A percentile compares a stretch with the other conserved stretches of the same genome.
phyloP scores from a whole-genome alignment of 2,329 filamentous ascomycete species.

The Whalleya microplaca region DNA sequence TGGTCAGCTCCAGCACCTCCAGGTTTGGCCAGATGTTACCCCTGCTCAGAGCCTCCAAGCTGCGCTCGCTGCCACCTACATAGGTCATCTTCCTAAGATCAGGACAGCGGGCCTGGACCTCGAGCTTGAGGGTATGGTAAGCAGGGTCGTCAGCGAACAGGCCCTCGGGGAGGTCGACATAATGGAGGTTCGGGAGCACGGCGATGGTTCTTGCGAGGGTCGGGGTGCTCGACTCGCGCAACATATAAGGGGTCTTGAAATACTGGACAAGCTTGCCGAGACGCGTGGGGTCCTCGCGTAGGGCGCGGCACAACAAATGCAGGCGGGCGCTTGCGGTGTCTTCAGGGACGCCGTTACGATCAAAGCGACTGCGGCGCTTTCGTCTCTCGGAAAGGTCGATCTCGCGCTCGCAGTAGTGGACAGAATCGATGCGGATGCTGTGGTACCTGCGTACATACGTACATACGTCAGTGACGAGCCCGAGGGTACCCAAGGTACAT shows the following conservation, averaged over 20 bases:
- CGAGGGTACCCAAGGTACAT: too few relatives aligned
- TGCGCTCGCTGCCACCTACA: conserved; percentile 74
- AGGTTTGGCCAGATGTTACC: conserved; percentile 70
- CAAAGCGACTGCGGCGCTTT: conserved; percentile 72
- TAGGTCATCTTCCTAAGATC: conserved; percentile 91
- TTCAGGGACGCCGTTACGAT: conserved; percentile 77
- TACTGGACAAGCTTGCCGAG: conserved; percentile 74
- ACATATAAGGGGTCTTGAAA: conserved; percentile 93
- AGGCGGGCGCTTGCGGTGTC: conserved; percentile 79
- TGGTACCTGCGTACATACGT: conserved; percentile 76
- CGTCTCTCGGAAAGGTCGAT: conserved; percentile 78
- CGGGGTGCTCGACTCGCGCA: conserved; percentile 81
- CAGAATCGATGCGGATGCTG: conserved; percentile 88
- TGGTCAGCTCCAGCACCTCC: conserved; percentile 72
- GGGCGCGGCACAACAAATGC: conserved; percentile 77
- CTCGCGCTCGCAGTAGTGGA: conserved; percentile 93
- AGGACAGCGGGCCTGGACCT: conserved; percentile 81
- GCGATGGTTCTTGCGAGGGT: conserved; percentile 86
- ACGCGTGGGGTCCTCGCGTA: conserved; percentile 73
- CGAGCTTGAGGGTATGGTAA: conserved; percentile 77
- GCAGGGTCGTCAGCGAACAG: conserved; percentile 80
- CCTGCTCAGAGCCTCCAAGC: conserved; percentile 70
- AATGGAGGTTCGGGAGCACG: conserved; percentile 81
- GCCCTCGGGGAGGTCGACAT: conserved; percentile 88
- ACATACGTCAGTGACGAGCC: background rate